Conservation (phyloP, 2,329 filamentous ascomycete species). For the Laburnicola sp. region DNA sequence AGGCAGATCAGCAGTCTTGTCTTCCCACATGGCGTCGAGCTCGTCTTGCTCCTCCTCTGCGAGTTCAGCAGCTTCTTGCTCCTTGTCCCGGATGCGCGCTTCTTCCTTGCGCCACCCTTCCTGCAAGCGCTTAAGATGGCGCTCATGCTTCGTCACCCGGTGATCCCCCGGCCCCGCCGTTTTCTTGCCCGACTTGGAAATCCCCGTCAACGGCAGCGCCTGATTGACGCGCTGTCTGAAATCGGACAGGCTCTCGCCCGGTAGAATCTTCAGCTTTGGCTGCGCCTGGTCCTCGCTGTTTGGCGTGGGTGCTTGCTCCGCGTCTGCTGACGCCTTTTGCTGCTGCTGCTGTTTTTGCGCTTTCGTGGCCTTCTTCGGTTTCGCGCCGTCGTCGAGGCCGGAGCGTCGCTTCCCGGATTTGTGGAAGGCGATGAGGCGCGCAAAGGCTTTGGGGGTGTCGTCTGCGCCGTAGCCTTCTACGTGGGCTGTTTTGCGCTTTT, state of each 20-base stretch:
- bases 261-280: slow-evolving; percentile 65
- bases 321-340: not conserved
- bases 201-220: slow-evolving; percentile 72
- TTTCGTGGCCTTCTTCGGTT: slow-evolving; percentile 51
- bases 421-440: slow-evolving; percentile 77
- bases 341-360: not conserved
- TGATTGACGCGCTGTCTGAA: slow-evolving; percentile 84
- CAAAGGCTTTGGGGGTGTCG: slow-evolving; percentile 88
- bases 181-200: slow-evolving; percentile 65
- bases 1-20: slow-evolving; percentile 65
- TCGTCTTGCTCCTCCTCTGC: slow-evolving; percentile 65
- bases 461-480: slow-evolving; percentile 61
- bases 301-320: slow-evolving; percentile 18
- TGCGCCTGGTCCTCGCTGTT: slow-evolving; percentile 44
- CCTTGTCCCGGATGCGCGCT: slow-evolving; percentile 65
- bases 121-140: slow-evolving; percentile 67
- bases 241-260: slow-evolving; percentile 80
- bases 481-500: slow-evolving; percentile 48
- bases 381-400: slow-evolving; percentile 71
- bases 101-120: slow-evolving; percentile 61
- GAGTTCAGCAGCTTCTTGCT: slow-evolving; percentile 74
- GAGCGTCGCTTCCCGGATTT: slow-evolving; percentile 58
- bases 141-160: slow-evolving; percentile 76
- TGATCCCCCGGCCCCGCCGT: slow-evolving; percentile 67
- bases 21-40: slow-evolving; percentile 65